Evolutionary conservation across 2,329 filamentous ascomycete genomes (phyloP), one percentile per base, ranked within the genome.

Genomic region (Phaeosphaeriaceae sp.): DNA sequence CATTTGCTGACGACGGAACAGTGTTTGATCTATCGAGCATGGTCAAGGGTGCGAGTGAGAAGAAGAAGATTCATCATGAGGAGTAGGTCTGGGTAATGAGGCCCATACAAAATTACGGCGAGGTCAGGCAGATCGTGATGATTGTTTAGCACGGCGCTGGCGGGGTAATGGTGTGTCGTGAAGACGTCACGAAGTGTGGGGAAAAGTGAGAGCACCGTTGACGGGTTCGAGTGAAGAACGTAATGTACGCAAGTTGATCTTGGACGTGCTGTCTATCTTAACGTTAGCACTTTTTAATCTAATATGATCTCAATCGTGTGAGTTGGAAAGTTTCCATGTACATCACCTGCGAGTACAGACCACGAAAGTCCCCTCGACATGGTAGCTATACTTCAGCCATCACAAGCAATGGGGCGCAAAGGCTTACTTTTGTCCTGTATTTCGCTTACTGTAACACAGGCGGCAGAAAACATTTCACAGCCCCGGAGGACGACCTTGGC

Each of bases 21-120:
- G 80, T 83, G 44, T 77, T 80, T 54, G 80, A 83, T 63, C 70
- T 83, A 5, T 81, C 79, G 2, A 67, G 68, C 19, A 60, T 81
- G 48, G 72, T 83, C 69, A 82, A 81, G 72, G 79, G 80, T 41
- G 80, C 78, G 5, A 79, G 72, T 47, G 75, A 81, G 56, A 69
- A 67, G 60, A 55, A 57, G 45, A 70, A 70, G 57, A 17, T 66
- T 10, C 40, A 69, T 11, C 68, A 70, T n/a, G 36, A 17, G 13
- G 36, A 40, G 7, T 40, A 40, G 36, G n/a, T 6, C 3, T 40
- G 36, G 15, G 3, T 15, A 15, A 7, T 36, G 17, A 15, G 17
- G 5, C 36, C 17, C 11, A n/a, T 40, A 13, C n/a, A 13, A n/a
- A 13, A 3, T 17, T 13, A 13, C 31, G 15, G 3, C 13, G 11